phyloP scores from a whole-genome alignment of 116 monocot genomes.

The Cymodocea nodosa region DNA sequence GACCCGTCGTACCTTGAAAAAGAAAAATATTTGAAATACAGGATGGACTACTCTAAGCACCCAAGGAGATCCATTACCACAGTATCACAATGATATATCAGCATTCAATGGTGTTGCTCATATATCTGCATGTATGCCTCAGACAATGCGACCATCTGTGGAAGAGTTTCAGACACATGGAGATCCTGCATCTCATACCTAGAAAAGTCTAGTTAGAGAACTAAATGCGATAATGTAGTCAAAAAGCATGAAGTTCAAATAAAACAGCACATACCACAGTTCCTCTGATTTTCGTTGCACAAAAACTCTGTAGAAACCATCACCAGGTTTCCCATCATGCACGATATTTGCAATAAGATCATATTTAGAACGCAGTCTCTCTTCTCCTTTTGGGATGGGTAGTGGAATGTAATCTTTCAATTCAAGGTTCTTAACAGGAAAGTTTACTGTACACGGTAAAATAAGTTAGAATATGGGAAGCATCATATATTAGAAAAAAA shows the following conservation, averaged over 20 bases:
- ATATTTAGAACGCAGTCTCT: constrained; percentile 76
- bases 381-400: constrained; percentile 41
- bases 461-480: background rate
- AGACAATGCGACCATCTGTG: constrained; percentile 94
- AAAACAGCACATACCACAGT: constrained; percentile 45
- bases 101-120: constrained; percentile 65
- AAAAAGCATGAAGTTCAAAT: too few species aligned
- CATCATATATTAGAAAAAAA: background rate
- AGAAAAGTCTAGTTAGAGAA: background rate
- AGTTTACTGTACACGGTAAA: constrained; percentile 37
- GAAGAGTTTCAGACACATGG: constrained; percentile 92
- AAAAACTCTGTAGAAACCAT: constrained; percentile 87
- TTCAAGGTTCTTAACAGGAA: constrained; percentile 97
- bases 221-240: too few species aligned
- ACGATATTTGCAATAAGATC: constrained; percentile 96
- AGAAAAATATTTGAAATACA: too few species aligned
- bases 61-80: background rate
- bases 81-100: background rate
- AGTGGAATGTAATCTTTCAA: constrained; percentile 95
- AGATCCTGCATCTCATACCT: constrained; percentile 99
- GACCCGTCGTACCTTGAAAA: too few species aligned
- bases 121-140: constrained; percentile 98
- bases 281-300: constrained; percentile 98
- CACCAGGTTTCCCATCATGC: constrained; percentile 95
- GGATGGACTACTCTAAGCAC: too few species aligned